These are phyloP conservation scores for Xylaria scruposa DNA, from an alignment of 495 filamentous ascomycete species.

Conservation along the genomic window DNA sequence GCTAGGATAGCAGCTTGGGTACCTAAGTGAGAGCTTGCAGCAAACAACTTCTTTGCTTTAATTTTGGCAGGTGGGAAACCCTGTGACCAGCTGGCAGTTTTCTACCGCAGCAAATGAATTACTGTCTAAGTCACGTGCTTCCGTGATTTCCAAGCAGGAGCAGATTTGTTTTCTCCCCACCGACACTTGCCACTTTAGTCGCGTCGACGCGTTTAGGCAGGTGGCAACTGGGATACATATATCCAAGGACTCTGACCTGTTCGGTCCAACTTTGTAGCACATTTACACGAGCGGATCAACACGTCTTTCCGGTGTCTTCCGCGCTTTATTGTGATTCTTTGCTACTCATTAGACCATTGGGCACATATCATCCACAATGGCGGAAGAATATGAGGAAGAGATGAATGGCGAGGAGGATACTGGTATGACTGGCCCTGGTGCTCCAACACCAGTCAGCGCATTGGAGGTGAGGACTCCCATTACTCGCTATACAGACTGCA, in stretches of 20 bases:
- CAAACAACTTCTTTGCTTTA: neutral
- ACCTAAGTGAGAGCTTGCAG: neutral
- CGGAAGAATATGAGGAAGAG: constrained; percentile 52
- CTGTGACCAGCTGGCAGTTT: neutral
- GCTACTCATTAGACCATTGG: neutral
- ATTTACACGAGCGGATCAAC: neutral
- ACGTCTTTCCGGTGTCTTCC: neutral
- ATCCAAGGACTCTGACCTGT: neutral
- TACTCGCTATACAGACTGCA: neutral
- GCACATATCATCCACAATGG: constrained; percentile 28
- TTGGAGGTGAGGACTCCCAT: constrained; percentile 71
- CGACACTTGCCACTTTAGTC: constrained; percentile 26
- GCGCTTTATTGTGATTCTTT: neutral
- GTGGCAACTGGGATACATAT: neutral
- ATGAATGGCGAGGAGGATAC: constrained; percentile 54
- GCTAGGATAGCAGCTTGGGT: neutral
- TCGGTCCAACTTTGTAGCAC: constrained; percentile 1
- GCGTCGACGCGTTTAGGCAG: constrained; percentile 38
- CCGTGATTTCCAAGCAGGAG: constrained; percentile 34
- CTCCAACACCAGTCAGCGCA: constrained; percentile 85
- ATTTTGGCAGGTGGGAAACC: neutral
- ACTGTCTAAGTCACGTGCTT: constrained; percentile 36
- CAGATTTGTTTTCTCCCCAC: constrained; percentile 36
- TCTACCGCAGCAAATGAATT: neutral
- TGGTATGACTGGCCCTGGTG: constrained; percentile 79